Evolutionary conservation across 768 basidiomycete genomes (phyloP), one percentile per base, ranked within the genome.

Genomic region (Omphalotus guepiniiformis): DNA sequence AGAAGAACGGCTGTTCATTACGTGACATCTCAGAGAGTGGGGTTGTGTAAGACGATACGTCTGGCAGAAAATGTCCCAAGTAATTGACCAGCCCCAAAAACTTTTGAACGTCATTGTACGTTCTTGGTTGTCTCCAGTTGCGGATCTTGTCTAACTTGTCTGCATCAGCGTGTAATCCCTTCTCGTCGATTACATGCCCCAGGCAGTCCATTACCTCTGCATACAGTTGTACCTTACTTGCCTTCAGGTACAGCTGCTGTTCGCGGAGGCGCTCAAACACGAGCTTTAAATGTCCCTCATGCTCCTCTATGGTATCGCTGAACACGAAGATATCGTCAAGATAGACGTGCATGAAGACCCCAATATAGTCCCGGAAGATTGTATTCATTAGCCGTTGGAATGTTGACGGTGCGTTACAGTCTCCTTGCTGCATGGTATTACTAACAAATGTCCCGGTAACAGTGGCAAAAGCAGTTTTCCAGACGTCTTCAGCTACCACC

Each of bases 321-420:
- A 58, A 50, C 12, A 41, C 25, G 19, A 41, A 41, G 13, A 41
- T 41, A 26, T 41, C 25, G 18, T 41, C 22, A 8, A 41, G 39
- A 16, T 41, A 41, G 2, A 41, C 39, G 28, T 44, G 28, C 29
- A 44, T 23, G 18, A 44, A 44, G 4, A 30, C 29, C 13, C 42
- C 42, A 27, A 44, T 44, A 19, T 32, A 44, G 19, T 44, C 39
- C 0, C 51, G 45, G 29, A 70, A 64, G 8, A 68, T 57, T 3
- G 44, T 25, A 1, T 54, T 63, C 54, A 68, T 65, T 0, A 71
- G 53, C 0, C 58, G 28, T 42, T 71, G 69, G 44, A 65, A 72
- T 0, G 68, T 72, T 11, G 42, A 44, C 13, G 42, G 42, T 44
- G 42, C 42, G n/a, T 42, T 42, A 28, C 40, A 42, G 22, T 69